Evolutionary conservation across 73 alveolate species (phyloP).

Genomic region (Tetrahymena elliotti): DNA sequence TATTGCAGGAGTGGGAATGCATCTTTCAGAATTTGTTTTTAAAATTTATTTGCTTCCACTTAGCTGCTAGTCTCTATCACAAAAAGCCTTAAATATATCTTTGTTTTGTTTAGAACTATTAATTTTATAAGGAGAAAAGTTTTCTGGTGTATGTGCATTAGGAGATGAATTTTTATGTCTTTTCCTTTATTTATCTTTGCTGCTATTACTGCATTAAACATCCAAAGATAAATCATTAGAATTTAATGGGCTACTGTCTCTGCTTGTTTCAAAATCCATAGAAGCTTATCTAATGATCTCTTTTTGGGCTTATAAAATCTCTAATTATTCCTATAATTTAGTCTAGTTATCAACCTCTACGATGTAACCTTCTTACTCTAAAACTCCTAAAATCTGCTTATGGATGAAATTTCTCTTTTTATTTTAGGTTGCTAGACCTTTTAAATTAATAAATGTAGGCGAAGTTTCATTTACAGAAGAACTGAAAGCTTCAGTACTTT

Average conservation of each 20-base stretch:
- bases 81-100: too few relatives aligned
- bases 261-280: neutral
- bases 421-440: neutral
- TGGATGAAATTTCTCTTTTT: neutral
- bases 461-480: neutral
- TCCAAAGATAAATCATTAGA: neutral
- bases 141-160: neutral
- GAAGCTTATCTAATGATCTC: neutral
- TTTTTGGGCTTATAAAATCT: neutral
- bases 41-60: neutral
- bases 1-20: neutral
- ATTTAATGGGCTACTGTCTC: neutral
- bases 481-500: neutral
- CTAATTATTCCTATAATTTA: neutral
- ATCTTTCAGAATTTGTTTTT: neutral
- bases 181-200: neutral
- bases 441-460: neutral
- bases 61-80: neutral
- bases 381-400: neutral
- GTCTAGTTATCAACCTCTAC: neutral
- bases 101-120: neutral
- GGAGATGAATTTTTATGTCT: neutral
- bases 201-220: neutral
- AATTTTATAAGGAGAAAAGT: neutral
- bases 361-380: neutral